Evolutionary conservation across 106 monocot genomes (phyloP).

Genomic region (Apostasia ramifera): DNA sequence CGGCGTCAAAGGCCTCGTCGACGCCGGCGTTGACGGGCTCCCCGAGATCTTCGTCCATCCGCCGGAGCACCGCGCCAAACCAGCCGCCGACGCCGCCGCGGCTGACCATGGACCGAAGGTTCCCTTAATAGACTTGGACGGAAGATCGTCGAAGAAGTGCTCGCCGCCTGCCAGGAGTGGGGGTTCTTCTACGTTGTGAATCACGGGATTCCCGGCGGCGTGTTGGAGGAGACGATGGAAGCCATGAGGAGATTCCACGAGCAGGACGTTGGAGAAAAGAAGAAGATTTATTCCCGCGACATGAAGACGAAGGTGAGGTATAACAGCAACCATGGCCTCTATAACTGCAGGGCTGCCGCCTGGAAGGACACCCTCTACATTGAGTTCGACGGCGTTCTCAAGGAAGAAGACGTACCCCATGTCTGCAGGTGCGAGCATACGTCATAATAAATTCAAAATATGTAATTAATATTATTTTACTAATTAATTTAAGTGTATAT

Average conservation of each 20-base stretch:
- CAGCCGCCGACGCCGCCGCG: neutral
- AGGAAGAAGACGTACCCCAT: constrained; percentile 24
- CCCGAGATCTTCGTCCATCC: constrained; percentile 40
- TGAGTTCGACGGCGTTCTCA: constrained; percentile 19
- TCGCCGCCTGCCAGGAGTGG: neutral
- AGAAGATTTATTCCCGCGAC: constrained; percentile 14
- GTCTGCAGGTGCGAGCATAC: constrained; percentile 22
- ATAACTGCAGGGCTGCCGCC: constrained; percentile 19
- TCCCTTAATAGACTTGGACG: constrained; percentile 21
- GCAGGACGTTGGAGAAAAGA: constrained; percentile 12
- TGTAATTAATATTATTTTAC: no score
- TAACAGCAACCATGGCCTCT: constrained; percentile 40
- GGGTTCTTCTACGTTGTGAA: constrained; percentile 32
- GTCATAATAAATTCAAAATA: no score
- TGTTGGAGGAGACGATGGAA: constrained; percentile 13
- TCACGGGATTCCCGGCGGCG: constrained; percentile 11
- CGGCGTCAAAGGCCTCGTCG: constrained; percentile 45
- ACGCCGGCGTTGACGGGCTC: constrained; percentile 28
- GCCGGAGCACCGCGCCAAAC: constrained; percentile 1
- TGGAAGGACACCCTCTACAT: constrained; percentile 48
- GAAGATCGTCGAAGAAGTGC: constrained; percentile 6
- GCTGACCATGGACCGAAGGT: constrained; percentile 2
- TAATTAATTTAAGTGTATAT: no score
- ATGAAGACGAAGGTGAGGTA: constrained; percentile 11
- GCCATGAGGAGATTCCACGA: constrained; percentile 14